Evolutionary conservation across 495 filamentous ascomycete species (phyloP).

Genomic region (Neurospora pannonica): DNA sequence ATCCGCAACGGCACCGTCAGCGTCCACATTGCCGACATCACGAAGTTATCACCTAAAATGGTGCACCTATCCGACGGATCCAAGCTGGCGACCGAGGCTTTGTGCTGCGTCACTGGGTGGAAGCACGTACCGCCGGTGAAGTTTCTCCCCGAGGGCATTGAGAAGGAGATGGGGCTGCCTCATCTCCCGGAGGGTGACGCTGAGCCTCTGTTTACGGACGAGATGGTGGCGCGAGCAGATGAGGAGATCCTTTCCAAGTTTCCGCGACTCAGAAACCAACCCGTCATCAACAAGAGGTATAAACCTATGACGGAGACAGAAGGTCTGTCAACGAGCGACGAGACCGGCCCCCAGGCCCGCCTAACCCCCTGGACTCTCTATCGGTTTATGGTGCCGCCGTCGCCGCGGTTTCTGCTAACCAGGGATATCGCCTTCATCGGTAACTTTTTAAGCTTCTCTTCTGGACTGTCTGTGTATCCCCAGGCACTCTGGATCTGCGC

Average conservation of each 20-base stretch:
- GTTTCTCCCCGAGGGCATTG: slow-evolving; percentile 49
- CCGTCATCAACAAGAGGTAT: slow-evolving; percentile 32
- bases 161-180: slow-evolving; percentile 35
- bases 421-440: slow-evolving; percentile 61
- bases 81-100: slow-evolving; percentile 45
- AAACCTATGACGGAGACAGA: slow-evolving; percentile 33
- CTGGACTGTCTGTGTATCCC: slow-evolving; percentile 51
- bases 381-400: slow-evolving; percentile 62
- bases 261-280: slow-evolving; percentile 48
- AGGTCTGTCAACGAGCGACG: slow-evolving; percentile 23
- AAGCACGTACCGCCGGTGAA: slow-evolving; percentile 52
- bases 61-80: slow-evolving; percentile 51
- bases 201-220: slow-evolving; percentile 24
- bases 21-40: slow-evolving; percentile 56
- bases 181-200: slow-evolving; percentile 16
- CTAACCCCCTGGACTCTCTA: slow-evolving; percentile 44
- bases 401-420: slow-evolving; percentile 35
- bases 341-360: slow-evolving; percentile 22
- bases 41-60: slow-evolving; percentile 32
- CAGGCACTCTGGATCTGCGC: slow-evolving; percentile 68
- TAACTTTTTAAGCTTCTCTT: slow-evolving; percentile 53
- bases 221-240: slow-evolving; percentile 40
- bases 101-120: slow-evolving; percentile 68
- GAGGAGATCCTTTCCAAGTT: slow-evolving; percentile 56
- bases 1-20: slow-evolving; percentile 48